A percentile compares a stretch with the other conserved stretches of the same genome.
Conservation (phyloP, 805 yeast species). For the Cephaloascus albidus region DNA sequence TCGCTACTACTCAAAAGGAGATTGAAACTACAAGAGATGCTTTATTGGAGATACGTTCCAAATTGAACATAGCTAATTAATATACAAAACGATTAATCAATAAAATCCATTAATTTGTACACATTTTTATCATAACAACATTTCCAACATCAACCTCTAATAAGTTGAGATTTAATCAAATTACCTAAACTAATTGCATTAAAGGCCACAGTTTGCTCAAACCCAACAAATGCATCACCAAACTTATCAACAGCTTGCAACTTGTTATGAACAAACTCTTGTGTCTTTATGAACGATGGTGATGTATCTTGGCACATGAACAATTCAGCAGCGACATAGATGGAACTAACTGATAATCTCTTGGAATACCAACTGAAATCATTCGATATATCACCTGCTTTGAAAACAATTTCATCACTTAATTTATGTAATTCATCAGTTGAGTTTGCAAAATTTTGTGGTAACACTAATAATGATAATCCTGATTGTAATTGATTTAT, state of each 20-base stretch:
- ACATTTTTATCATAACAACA: background rate
- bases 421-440: conserved; percentile 63
- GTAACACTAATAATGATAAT: conserved; percentile 54
- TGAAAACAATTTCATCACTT: conserved; percentile 75
- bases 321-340: conserved; percentile 69
- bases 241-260: conserved; percentile 40
- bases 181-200: conserved; percentile 57
- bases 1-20: conserved; percentile 43
- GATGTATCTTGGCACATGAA: conserved; percentile 75
- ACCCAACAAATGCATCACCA: conserved; percentile 52
- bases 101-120: conserved; percentile 1
- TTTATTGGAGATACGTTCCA: conserved; percentile 35
- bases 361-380: conserved; percentile 94
- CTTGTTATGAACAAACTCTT: conserved; percentile 53
- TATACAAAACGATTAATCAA: background rate
- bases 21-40: conserved; percentile 54
- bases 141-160: conserved; percentile 56
- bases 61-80: conserved; percentile 5
- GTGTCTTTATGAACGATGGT: conserved; percentile 42
- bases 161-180: conserved; percentile 59
- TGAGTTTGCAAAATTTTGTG: conserved; percentile 48
- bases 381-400: conserved; percentile 69
- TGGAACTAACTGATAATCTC: conserved; percentile 57
- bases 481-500: conserved; percentile 35
- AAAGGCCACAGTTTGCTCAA: conserved; percentile 73